Conservation (phyloP, 1,139 yeast genomes). For the Hanseniaspora uvarum region DNA sequence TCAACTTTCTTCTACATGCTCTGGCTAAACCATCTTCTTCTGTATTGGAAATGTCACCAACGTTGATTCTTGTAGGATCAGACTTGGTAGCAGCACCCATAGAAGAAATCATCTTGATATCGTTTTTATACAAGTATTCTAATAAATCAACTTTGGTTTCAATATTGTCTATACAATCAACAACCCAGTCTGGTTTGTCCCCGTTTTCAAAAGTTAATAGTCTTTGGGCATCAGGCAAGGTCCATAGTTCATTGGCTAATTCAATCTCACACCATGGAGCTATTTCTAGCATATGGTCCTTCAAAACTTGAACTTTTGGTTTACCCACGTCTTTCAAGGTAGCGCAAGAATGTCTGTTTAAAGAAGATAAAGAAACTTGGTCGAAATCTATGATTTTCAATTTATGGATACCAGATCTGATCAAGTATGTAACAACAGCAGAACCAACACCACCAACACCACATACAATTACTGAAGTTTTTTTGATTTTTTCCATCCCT, state of each 20-base stretch:
- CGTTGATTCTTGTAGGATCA: slow-evolving; percentile 70
- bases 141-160: slow-evolving; percentile 88
- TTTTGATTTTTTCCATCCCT: slow-evolving; percentile 67
- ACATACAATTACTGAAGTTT: slow-evolving; percentile 73
- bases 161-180: slow-evolving; percentile 91
- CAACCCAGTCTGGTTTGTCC: slow-evolving; percentile 53
- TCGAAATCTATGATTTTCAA: slow-evolving; percentile 83
- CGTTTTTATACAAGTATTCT: slow-evolving; percentile 53
- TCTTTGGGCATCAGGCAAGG: slow-evolving; percentile 49
- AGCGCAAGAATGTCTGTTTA: slow-evolving; percentile 92
- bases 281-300: slow-evolving; percentile 49
- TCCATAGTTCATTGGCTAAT: slow-evolving; percentile 69
- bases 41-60: slow-evolving; percentile 66
- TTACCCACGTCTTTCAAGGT: slow-evolving; percentile 79
- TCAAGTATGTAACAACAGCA: slow-evolving; percentile 87
- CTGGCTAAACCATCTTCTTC: slow-evolving; percentile 93
- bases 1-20: slow-evolving; percentile 70
- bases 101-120: slow-evolving; percentile 63
- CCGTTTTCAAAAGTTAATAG: slow-evolving; percentile 47
- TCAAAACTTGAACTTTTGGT: slow-evolving; percentile 73
- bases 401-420: slow-evolving; percentile 76
- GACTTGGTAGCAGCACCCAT: slow-evolving; percentile 96
- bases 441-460: slow-evolving; percentile 99
- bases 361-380: slow-evolving; percentile 82
- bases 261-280: slow-evolving; percentile 91